A percentile compares a stretch with the other conserved stretches of the same genome.
Conservation (phyloP, 2,329 filamentous ascomycete species). For the Grosmannia serpens region DNA sequence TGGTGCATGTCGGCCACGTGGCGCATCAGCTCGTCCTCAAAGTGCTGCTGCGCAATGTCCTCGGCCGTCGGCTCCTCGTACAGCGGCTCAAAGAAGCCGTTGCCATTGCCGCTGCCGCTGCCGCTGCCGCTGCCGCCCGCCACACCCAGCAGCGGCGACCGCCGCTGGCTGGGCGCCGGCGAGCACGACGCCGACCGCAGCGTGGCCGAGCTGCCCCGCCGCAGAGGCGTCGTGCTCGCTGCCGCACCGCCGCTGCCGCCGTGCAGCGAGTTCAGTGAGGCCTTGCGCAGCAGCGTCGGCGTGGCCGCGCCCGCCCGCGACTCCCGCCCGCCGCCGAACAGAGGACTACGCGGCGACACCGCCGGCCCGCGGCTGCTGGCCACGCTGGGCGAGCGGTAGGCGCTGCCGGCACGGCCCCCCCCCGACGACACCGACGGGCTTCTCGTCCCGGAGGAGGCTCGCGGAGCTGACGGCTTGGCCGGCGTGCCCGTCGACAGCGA, state of each 20-base stretch:
- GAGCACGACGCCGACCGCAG: slow-evolving; percentile 16
- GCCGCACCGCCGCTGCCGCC: slow-evolving; percentile 20
- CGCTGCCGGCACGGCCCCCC: slow-evolving; percentile 9
- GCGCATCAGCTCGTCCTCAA: slow-evolving; percentile 55
- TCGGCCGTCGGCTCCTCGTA: slow-evolving; percentile 29
- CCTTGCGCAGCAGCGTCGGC: slow-evolving; percentile 41
- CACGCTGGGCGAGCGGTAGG: slow-evolving; percentile 27
- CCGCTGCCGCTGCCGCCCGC: slow-evolving; percentile 14
- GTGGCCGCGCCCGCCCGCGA: slow-evolving; percentile 36
- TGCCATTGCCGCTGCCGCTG: slow-evolving; percentile 17
- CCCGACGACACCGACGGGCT: background rate
- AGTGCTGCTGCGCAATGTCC: slow-evolving; percentile 54
- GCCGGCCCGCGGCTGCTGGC: slow-evolving; percentile 15
- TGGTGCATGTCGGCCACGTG: slow-evolving; percentile 32
- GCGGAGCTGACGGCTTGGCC: background rate
- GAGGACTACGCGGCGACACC: slow-evolving; percentile 27
- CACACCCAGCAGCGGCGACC: slow-evolving; percentile 20
- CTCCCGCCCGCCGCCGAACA: slow-evolving; percentile 24
- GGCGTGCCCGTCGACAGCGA: slow-evolving; percentile 10
- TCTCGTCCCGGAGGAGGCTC: background rate
- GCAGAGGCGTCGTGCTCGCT: slow-evolving; percentile 21
- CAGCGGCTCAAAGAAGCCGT: slow-evolving; percentile 9
- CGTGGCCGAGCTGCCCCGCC: slow-evolving; percentile 36
- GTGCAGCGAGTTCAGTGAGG: slow-evolving; percentile 45
- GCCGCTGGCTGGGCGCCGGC: slow-evolving; percentile 9